Evolutionary conservation across 2,329 filamentous ascomycete species (phyloP).

Genomic region (Bipolaris sorokiniana): DNA sequence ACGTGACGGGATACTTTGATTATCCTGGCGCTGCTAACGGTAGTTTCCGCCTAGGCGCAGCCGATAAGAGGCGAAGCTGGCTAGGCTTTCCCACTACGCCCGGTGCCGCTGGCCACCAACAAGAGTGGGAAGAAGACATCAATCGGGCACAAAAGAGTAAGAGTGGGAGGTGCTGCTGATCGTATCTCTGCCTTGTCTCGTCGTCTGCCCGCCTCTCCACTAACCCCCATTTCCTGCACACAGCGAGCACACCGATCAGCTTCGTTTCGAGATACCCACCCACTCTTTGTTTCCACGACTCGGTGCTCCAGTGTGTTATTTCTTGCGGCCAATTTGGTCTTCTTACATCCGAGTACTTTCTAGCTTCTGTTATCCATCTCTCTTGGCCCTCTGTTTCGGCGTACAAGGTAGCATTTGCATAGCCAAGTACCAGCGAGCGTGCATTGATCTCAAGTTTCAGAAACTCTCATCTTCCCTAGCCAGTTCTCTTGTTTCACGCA

Average conservation of each 20-base stretch:
- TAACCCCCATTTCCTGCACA: background rate
- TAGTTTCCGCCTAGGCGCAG: conserved; percentile 64
- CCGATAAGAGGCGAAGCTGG: conserved; percentile 71
- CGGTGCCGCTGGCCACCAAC: conserved; percentile 37
- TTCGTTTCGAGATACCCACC: conserved; percentile 27
- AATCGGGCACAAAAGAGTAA: conserved; percentile 40
- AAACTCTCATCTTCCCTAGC: background rate
- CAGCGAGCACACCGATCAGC: conserved; percentile 5
- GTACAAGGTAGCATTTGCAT: conserved; percentile 2
- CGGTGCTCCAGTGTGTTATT: background rate
- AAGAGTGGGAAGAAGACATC: conserved; percentile 46
- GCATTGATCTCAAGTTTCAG: background rate
- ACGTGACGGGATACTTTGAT: conserved; percentile 57
- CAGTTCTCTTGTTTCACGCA: background rate
- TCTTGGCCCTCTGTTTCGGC: background rate
- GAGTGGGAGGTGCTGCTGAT: conserved; percentile 46
- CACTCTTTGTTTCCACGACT: conserved; percentile 6
- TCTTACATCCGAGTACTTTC: background rate
- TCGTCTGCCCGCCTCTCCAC: background rate
- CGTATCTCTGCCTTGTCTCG: background rate
- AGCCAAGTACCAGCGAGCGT: background rate
- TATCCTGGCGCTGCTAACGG: conserved; percentile 57
- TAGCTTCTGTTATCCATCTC: background rate
- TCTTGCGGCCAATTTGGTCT: background rate
- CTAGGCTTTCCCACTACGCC: conserved; percentile 63